A percentile compares a stretch with the other conserved stretches of the same genome.
phyloP scores from a whole-genome alignment of 345 rosid genomes.

The Trapa incisa region DNA sequence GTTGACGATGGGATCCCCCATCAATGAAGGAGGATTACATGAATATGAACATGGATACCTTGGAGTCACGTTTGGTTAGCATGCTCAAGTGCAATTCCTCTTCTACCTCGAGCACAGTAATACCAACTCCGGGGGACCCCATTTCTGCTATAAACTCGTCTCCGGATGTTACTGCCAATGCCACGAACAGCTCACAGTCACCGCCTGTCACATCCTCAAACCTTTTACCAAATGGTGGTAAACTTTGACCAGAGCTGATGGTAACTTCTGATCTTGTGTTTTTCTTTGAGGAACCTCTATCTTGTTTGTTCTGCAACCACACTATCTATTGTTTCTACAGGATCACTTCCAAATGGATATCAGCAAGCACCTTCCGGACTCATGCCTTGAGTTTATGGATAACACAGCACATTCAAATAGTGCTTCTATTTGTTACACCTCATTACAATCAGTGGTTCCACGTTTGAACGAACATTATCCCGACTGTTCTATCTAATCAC shows the following conservation, averaged over 20 bases:
- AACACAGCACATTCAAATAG: too few relatives aligned
- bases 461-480: too few relatives aligned
- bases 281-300: conserved; percentile 3
- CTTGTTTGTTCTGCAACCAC: background rate
- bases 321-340: conserved; percentile 26
- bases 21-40: conserved; percentile 64
- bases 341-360: conserved; percentile 52
- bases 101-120: conserved; percentile 60
- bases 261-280: conserved; percentile 16
- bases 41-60: conserved; percentile 35
- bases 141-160: conserved; percentile 44
- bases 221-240: conserved; percentile 38
- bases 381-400: too few relatives aligned
- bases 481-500: too few relatives aligned
- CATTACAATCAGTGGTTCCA: too few relatives aligned
- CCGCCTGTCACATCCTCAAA: conserved; percentile 34
- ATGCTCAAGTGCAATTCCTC: conserved; percentile 30
- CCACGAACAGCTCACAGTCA: conserved; percentile 29
- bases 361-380: conserved; percentile 38
- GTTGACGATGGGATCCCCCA: background rate
- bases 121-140: conserved; percentile 92
- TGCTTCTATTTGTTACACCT: too few relatives aligned
- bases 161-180: conserved; percentile 38
- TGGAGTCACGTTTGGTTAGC: conserved; percentile 50
- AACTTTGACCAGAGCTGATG: conserved; percentile 40